Percentiles rank a stretch among this genome's conserved stretches.
Conservation (phyloP, 495 filamentous ascomycete species). For the Penicillium daleae region DNA sequence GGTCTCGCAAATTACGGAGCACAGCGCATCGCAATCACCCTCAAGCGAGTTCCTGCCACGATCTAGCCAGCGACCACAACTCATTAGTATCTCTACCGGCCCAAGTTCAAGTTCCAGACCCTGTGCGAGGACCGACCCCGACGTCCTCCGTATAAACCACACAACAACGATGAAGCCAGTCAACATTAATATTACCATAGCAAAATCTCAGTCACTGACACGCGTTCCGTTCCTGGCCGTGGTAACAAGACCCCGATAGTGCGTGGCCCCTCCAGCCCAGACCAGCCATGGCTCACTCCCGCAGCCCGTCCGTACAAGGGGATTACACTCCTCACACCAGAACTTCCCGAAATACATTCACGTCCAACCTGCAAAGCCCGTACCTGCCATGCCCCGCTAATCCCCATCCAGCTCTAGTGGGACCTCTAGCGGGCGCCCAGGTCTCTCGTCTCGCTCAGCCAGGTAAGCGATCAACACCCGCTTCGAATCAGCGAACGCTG, state of each 20-base stretch:
- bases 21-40: constrained; percentile 40
- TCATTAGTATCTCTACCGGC: background rate
- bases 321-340: background rate
- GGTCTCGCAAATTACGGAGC: too few relatives aligned
- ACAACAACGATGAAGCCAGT: too few relatives aligned
- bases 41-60: background rate
- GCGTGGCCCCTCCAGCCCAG: constrained; percentile 23
- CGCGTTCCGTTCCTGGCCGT: constrained; percentile 22
- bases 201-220: background rate
- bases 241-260: constrained; percentile 19
- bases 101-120: constrained; percentile 28
- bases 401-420: constrained; percentile 12
- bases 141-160: background rate
- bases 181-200: background rate
- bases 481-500: constrained; percentile 26
- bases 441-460: constrained; percentile 14
- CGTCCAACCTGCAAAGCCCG: background rate
- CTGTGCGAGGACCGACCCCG: background rate
- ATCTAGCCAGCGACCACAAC: background rate
- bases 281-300: background rate
- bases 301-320: background rate
- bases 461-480: constrained; percentile 28
- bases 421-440: background rate
- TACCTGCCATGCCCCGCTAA: constrained; percentile 1
- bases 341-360: background rate